Evolutionary conservation across 495 filamentous ascomycete species (phyloP).

Genomic region (Tuber magnatum): DNA sequence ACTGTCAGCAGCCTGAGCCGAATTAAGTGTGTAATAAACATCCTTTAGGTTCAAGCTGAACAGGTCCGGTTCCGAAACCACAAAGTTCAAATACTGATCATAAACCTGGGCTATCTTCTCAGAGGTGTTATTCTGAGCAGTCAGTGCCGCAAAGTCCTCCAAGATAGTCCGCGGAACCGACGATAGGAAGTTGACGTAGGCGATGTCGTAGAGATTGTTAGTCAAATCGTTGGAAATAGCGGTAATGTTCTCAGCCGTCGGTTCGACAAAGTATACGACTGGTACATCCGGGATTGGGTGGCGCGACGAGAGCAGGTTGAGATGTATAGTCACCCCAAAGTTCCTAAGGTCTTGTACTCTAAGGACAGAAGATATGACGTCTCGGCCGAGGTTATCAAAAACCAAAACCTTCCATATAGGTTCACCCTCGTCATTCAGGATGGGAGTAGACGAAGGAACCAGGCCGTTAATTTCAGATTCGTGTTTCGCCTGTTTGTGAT

Average conservation of each 20-base stretch:
- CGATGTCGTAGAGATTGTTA: conserved; percentile 80
- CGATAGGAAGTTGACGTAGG: conserved; percentile 94
- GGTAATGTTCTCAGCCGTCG: conserved; percentile 69
- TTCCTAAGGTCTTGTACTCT: conserved; percentile 84
- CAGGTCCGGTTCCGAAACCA: conserved; percentile 89
- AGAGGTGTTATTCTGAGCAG: conserved; percentile 71
- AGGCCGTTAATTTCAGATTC: conserved; percentile 58
- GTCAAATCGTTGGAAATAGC: conserved; percentile 81
- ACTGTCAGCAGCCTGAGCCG: conserved; percentile 79
- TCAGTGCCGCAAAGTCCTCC: conserved; percentile 89
- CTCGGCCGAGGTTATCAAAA: conserved; percentile 56
- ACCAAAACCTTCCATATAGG: conserved; percentile 62
- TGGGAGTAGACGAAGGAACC: conserved; percentile 63
- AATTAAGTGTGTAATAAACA: conserved; percentile 92
- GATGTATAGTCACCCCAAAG: conserved; percentile 95
- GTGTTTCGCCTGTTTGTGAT: conserved; percentile 55
- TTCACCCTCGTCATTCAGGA: conserved; percentile 81
- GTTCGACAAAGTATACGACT: conserved; percentile 91
- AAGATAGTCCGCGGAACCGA: conserved; percentile 87
- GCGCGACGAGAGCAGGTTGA: conserved; percentile 77
- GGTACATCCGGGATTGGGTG: conserved; percentile 95
- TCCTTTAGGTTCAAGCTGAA: conserved; percentile 91
- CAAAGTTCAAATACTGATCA: conserved; percentile 97
- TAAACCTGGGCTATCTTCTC: conserved; percentile 88
- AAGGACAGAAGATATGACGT: conserved; percentile 85